Percentiles rank a stretch among this genome's conserved stretches.
These are phyloP conservation scores for Hygrophoropsis aurantiaca DNA, from an alignment of 768 basidiomycete genomes.

Conservation along the genomic window DNA sequence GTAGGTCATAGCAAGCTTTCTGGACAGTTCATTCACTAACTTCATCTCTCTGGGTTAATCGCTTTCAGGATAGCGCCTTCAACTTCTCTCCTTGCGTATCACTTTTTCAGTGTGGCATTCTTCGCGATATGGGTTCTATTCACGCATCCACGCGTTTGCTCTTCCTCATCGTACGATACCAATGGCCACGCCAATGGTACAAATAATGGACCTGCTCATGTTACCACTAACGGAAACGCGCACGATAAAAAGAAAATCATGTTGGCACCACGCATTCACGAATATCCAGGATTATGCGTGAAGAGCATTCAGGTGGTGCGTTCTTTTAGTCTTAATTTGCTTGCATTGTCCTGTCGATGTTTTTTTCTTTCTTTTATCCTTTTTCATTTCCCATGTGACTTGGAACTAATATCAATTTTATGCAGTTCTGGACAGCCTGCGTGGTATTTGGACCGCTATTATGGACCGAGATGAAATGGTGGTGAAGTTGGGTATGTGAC, in stretches of 20 bases:
- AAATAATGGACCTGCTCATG: background rate
- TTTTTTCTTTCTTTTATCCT: too few species aligned
- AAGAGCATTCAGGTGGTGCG: constrained; percentile 71
- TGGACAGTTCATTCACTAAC: too few species aligned
- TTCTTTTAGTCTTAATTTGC: constrained; percentile 20
- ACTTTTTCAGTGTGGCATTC: constrained; percentile 95
- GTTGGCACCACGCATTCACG: constrained; percentile 44
- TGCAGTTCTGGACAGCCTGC: constrained; percentile 86
- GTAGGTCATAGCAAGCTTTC: constrained; percentile 58
- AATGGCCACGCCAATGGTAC: too few species aligned
- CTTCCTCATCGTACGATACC: too few species aligned
- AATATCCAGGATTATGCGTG: constrained; percentile 68
- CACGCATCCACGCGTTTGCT: constrained; percentile 45
- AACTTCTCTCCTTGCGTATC: constrained; percentile 77
- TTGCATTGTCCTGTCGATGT: too few species aligned
- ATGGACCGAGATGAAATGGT: constrained; percentile 85
- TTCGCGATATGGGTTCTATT: constrained; percentile 94
- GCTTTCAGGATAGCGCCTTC: constrained; percentile 68
- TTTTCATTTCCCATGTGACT: too few species aligned
- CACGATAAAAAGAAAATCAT: constrained; percentile 40
- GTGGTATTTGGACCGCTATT: constrained; percentile 87
- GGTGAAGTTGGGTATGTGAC: too few species aligned
- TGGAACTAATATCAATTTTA: too few species aligned
- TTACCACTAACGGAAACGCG: background rate
- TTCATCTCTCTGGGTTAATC: constrained; percentile 1